Evolutionary conservation across 2,329 filamentous ascomycete species (phyloP).

Genomic region (Cadophora gregata): DNA sequence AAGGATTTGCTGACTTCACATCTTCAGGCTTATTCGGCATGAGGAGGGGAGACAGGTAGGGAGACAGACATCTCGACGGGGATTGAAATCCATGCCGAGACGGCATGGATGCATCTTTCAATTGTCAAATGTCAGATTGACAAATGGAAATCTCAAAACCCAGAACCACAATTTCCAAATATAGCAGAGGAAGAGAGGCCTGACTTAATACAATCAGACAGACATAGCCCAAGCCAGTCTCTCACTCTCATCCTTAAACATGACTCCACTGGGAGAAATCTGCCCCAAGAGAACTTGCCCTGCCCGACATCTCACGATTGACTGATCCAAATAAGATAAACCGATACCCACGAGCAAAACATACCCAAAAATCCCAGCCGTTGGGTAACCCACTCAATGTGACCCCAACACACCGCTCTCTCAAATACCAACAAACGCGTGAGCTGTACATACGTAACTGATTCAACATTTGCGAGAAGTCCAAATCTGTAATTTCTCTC

Average conservation of each 20-base stretch:
- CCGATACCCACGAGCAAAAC: background rate
- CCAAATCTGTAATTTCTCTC: background rate
- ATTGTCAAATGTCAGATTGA: background rate
- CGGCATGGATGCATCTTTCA: background rate
- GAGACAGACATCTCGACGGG: background rate
- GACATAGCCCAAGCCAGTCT: background rate
- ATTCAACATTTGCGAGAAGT: background rate
- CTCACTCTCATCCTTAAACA: background rate
- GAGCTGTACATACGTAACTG: background rate
- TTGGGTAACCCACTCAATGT: background rate
- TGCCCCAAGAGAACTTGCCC: background rate
- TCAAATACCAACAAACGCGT: background rate
- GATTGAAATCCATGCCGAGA: background rate
- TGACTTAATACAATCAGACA: background rate
- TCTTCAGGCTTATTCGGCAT: background rate
- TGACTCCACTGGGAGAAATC: background rate
- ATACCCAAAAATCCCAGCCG: background rate
- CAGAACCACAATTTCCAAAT: background rate
- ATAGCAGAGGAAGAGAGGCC: background rate
- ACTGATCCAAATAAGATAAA: background rate
- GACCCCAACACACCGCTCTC: background rate
- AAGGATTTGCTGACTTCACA: slow-evolving; percentile 5
- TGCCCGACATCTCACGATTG: background rate
- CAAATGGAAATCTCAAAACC: background rate
- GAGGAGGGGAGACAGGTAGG: too few relatives aligned